Conservation (phyloP, 257 asterid species). For the Solanum bulbocastanum region DNA sequence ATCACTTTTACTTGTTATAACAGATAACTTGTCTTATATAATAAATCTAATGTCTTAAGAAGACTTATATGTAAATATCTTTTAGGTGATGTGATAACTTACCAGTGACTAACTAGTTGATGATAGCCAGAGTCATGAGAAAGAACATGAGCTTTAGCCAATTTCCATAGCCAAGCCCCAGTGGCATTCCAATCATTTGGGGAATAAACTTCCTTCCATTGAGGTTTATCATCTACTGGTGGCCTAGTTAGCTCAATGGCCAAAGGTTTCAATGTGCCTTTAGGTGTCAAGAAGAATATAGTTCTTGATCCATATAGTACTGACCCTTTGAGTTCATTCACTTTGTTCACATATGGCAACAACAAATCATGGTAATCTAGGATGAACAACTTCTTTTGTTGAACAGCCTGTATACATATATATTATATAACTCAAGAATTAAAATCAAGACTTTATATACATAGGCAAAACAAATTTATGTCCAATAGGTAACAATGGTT, state of each 20-base stretch:
- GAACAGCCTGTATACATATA: conserved; percentile 35
- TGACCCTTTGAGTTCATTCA: conserved; percentile 42
- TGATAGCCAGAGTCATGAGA: conserved; percentile 78
- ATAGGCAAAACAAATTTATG: background rate
- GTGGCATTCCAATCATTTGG: conserved; percentile 42
- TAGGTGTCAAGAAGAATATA: conserved; percentile 42
- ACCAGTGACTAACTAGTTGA: conserved; percentile 75
- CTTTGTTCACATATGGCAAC: conserved; percentile 55
- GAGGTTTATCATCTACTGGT: conserved; percentile 40
- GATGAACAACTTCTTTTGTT: conserved; percentile 54
- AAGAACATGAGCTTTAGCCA: conserved; percentile 63
- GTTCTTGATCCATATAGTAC: conserved; percentile 70
- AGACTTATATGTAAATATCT: background rate
- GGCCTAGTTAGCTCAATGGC: conserved; percentile 78
- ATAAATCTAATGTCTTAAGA: too few species aligned
- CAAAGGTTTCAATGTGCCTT: conserved; percentile 43
- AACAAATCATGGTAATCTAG: conserved; percentile 63
- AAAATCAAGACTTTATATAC: background rate
- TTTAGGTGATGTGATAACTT: background rate
- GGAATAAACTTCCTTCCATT: conserved; percentile 42
- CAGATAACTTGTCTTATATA: background rate
- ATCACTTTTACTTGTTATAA: background rate
- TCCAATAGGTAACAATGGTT: background rate
- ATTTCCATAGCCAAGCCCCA: conserved; percentile 64
- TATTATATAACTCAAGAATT: background rate